Percentiles rank a stretch among this genome's conserved stretches.
These are phyloP conservation scores for Paracamarosporium sp. DNA, from an alignment of 2,329 filamentous ascomycete species.

Conservation along the genomic window DNA sequence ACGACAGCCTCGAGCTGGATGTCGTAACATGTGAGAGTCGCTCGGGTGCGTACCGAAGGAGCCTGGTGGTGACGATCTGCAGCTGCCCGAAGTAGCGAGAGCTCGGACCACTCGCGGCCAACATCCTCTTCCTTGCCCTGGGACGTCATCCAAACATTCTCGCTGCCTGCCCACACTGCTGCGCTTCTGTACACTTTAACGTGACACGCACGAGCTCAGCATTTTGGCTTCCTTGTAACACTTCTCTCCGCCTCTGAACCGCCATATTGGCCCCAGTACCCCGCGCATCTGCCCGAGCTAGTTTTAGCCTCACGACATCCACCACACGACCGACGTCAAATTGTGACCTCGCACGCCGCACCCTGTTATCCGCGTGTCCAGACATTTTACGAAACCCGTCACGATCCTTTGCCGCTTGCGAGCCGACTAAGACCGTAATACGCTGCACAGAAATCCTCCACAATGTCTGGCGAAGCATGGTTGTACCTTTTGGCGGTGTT, in stretches of 20 bases:
- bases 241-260: constrained; percentile 25
- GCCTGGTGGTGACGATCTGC: not conserved
- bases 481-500: constrained; percentile 96
- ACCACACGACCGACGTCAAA: constrained; percentile 42
- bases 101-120: constrained; percentile 22
- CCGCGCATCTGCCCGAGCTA: constrained; percentile 34
- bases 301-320: constrained; percentile 40
- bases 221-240: constrained; percentile 18
- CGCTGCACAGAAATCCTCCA: constrained; percentile 45
- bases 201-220: constrained; percentile 8
- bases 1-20: not conserved
- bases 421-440: constrained; percentile 20
- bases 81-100: constrained; percentile 27
- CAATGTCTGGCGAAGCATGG: constrained; percentile 98
- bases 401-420: constrained; percentile 17
- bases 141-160: constrained; percentile 44
- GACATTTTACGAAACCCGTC: constrained; percentile 15
- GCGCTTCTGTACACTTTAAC: constrained; percentile 13
- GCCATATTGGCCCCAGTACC: constrained; percentile 22
- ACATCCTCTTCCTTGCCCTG: constrained; percentile 17
- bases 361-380: constrained; percentile 19
- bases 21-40: not conserved
- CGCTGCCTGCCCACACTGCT: constrained; percentile 26
- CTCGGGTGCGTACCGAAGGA: not conserved
- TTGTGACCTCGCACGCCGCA: constrained; percentile 23